A percentile compares a stretch with the other conserved stretches of the same genome.
Conservation (phyloP, 495 filamentous ascomycete species). For the Aspergillus saccharolyticus region DNA sequence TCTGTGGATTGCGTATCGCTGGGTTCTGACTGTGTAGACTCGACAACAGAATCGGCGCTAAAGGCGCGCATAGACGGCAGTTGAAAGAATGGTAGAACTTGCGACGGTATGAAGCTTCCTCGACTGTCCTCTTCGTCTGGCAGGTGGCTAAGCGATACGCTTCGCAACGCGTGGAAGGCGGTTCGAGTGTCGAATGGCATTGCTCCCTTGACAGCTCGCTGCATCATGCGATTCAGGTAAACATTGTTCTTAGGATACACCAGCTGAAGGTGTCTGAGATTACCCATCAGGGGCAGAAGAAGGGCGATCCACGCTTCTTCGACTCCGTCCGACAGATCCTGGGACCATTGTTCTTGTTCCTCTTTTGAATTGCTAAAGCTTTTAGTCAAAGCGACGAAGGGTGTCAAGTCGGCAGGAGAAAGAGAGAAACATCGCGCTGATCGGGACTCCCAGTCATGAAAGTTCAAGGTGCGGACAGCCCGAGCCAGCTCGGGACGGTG, state of each 20-base stretch:
- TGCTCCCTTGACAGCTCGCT: slow-evolving; percentile 19
- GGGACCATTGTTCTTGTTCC: slow-evolving; percentile 24
- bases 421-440: neutral
- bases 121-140: slow-evolving; percentile 14
- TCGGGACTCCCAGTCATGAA: slow-evolving; percentile 20
- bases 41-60: slow-evolving; percentile 26
- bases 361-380: slow-evolving; percentile 16
- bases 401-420: slow-evolving; percentile 5
- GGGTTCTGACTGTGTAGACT: slow-evolving; percentile 12
- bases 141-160: slow-evolving; percentile 22
- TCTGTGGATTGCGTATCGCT: neutral
- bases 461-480: slow-evolving; percentile 23
- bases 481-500: slow-evolving; percentile 22
- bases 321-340: slow-evolving; percentile 19
- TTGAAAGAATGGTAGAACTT: slow-evolving; percentile 27
- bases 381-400: slow-evolving; percentile 12
- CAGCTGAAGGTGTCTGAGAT: slow-evolving; percentile 24
- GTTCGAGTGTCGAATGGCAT: slow-evolving; percentile 16
- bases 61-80: slow-evolving; percentile 27
- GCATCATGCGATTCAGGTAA: slow-evolving; percentile 22
- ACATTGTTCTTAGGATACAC: slow-evolving; percentile 17
- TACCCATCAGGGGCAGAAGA: slow-evolving; percentile 23
- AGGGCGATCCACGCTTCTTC: slow-evolving; percentile 32
- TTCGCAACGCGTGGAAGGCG: slow-evolving; percentile 17
- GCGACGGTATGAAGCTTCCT: slow-evolving; percentile 14